Conservation (phyloP, 2,329 filamentous ascomycete species). For the Apiospora rasikravindrae region DNA sequence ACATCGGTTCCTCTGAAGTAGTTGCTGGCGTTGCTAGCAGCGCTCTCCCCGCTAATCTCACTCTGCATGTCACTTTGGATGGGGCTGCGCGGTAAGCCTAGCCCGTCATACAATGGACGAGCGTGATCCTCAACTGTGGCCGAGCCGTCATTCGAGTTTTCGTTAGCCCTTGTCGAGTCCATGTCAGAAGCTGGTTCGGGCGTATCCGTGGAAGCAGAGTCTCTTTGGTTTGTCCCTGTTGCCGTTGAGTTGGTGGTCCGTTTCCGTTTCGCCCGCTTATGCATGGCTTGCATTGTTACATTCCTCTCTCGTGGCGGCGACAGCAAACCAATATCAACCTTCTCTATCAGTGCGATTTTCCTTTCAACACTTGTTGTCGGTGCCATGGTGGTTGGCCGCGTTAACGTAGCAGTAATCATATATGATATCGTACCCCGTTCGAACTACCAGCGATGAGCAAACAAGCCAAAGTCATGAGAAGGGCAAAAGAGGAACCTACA, state of each 20-base stretch:
- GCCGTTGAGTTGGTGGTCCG: conserved; percentile 57
- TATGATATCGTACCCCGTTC: conserved; percentile 94
- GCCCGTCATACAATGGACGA: conserved; percentile 37
- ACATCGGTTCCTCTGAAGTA: conserved; percentile 51
- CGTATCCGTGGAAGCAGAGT: conserved; percentile 47
- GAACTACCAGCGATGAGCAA: conserved; percentile 64
- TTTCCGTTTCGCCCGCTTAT: conserved; percentile 70
- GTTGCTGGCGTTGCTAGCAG: conserved; percentile 69
- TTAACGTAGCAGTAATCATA: conserved; percentile 87
- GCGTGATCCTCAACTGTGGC: conserved; percentile 46
- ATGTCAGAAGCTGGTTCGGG: conserved; percentile 43
- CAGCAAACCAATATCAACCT: conserved; percentile 82
- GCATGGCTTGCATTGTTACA: conserved; percentile 87
- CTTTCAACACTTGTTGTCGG: conserved; percentile 81
- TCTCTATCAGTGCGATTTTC: conserved; percentile 80
- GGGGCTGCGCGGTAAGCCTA: conserved; percentile 46
- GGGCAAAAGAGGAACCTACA: conserved; percentile 59
- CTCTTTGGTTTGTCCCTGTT: conserved; percentile 38
- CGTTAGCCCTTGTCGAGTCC: conserved; percentile 43
- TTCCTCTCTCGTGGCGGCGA: conserved; percentile 76
- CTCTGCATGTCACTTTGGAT: conserved; percentile 64
- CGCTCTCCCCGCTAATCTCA: conserved; percentile 74
- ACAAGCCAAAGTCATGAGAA: background rate
- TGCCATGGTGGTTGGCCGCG: conserved; percentile 83
- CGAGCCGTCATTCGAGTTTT: conserved; percentile 48